Evolutionary conservation across 345 rosid genomes (phyloP), one percentile per base, ranked within the genome.

Genomic region (Populus alba): DNA sequence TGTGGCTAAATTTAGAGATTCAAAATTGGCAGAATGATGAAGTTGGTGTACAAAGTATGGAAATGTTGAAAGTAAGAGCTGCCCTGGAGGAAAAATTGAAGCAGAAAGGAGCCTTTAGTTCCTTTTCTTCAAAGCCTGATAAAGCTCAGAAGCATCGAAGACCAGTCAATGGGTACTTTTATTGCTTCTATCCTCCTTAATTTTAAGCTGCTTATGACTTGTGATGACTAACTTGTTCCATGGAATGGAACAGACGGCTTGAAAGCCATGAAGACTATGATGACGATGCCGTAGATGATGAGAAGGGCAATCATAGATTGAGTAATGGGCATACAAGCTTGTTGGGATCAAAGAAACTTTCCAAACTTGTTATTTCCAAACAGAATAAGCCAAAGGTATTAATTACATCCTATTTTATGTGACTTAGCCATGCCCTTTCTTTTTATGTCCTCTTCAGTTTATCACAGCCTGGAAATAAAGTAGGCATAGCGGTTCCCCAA

Each of bases 11-110:
- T 38, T 9, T 74, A 77, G 70, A 77, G 25, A 71, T 23, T 12
- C 33, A 17, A 69, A 75, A 74, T 78, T 84, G 76, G 85, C 90
- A 91, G 98, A 86, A 72, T 57, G 87, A 85, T 81, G 86, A 86
- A 76, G 88, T 90, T 83, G 91, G 89, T 83, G 66, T 85, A 22
- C 91, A 92, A 80, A 93, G 98, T 87, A 83, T 77, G 87, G 88
- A 94, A 85, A 95, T 95, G 98, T 74, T 95, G 67, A 88, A 88
- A 81, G 85, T 92, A 35, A 88, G 99, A 87, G 98, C 98, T 55
- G 90, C 90, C 25, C 91, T 95, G 53, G 97, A 92, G 75, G 93
- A 91, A 83, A 95, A 90, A 75, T 73, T 93, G 83, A 95, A 87
- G 87, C 87, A 85, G 83, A 91, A 83, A 77, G 90, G 90, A 77